Base-by-base conservation (phyloP, 805 yeast species). In the Wickerhamomyces xylosicus region DNA sequence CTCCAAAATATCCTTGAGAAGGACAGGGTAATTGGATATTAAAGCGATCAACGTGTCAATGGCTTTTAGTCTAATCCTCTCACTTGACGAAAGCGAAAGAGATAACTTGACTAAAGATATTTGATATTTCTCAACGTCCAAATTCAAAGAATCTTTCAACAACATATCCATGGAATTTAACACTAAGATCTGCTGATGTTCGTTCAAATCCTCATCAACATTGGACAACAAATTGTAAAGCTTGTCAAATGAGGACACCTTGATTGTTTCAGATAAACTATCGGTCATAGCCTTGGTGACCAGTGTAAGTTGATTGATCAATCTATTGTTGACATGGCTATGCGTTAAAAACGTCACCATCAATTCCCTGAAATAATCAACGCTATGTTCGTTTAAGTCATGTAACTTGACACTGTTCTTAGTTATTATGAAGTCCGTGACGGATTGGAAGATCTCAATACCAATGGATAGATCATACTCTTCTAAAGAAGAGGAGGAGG, bases 1-100 rank as follows among this genome's bases (percentile, higher is more conserved):
- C 17, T 57, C 61, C 11, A 71, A 49, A 0, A 68, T 51, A 13
- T 57, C 61, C 21, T 62, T 57, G 22, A 72, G 38, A 45, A 63
- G 41, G 41, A 56, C 48, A 31, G 71, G 62, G 47, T 52, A 53
- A 52, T 48, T 49, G 33, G 47, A 21, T 44, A 63, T 49, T 50
- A 61, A 47, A 45, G 13, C 5, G 13, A 25, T n/a, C 14, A 25
- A 25, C 13, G 29, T 11, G 14, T 25, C 29, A n/a, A 25, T 11
- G 14, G 29, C 29, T 5, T 7, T 9, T 4, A 9, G n/a, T 13
- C 14, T 25, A n/a, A 25, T 11, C n/a, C 8, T 8, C 14, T 25
- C 29, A 25, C n/a, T 25, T 7, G 9, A 7, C 29, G 29, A 8
- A 21, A 61, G 59, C 32, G 64, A 58, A 7, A 61, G 53, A 28